These are phyloP conservation scores for Aspergillus sp. DNA, from an alignment of 2,329 filamentous ascomycete genomes.

Conservation along the genomic window DNA sequence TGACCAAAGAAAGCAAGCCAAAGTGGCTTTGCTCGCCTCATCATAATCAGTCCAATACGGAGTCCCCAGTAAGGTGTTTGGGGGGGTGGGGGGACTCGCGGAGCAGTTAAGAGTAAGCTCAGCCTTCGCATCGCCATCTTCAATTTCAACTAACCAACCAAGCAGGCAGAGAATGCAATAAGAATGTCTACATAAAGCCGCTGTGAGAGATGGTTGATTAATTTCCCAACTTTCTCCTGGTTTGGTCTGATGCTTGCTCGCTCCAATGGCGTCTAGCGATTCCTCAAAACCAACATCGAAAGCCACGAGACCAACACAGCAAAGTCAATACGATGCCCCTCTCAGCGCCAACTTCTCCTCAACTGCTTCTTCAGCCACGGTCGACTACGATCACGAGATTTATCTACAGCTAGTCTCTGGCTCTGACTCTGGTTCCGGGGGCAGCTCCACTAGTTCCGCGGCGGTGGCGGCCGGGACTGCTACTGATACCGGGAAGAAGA, in stretches of 20 bases:
- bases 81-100: background rate
- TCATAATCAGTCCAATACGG: background rate
- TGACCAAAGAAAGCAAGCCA: background rate
- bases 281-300: background rate
- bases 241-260: background rate
- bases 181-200: too few species aligned
- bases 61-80: background rate
- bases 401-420: conserved; percentile 23
- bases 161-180: too few species aligned
- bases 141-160: too few species aligned
- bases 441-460: too few species aligned
- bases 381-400: conserved; percentile 26
- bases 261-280: background rate
- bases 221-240: too few species aligned
- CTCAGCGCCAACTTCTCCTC: conserved; percentile 25
- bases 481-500: background rate
- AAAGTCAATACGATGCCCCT: conserved; percentile 37
- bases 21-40: background rate
- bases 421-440: background rate
- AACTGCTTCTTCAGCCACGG: conserved; percentile 4
- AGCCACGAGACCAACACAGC: conserved; percentile 27
- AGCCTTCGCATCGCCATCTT: too few species aligned
- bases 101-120: background rate
- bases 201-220: too few species aligned
- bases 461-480: too few species aligned